Evolutionary conservation across 2,329 filamentous ascomycete genomes (phyloP), one percentile per base, ranked within the genome.

Genomic region (Talaromyces funiculosus): DNA sequence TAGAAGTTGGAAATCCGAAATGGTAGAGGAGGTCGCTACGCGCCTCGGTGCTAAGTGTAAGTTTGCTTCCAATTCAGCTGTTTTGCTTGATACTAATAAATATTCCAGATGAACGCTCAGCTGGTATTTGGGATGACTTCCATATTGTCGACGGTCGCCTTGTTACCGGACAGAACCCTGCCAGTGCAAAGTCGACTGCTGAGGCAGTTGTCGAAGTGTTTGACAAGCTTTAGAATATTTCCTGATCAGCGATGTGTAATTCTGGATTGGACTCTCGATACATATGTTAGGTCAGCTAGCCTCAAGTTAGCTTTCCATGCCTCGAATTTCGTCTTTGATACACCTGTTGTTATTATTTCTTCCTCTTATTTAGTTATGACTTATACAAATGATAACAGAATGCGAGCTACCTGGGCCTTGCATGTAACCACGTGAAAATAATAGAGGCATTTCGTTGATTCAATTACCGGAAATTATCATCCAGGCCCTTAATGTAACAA

Each of bases 111-210:
- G 43, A 47, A n/a, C 64, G 68, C 31, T 55, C 67, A 12, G 43
- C 61, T 40, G 69, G 66, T 14, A 65, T 70, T 12, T 71, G 68
- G 69, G 69, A 70, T 64, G 67, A 71, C 54, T 71, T 69, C 54
- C 65, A 69, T 59, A 63, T 71, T 35, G 68, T 71, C 20, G 73
- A 77, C 63, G 75, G 75, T 4, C 69, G 73, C 9, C 64, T 79
- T 16, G 69, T 79, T 37, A 79, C 75, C 16, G 77, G 77, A 1
- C 69, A 73, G 65, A 79, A 78, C 64, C 76, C 77, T 4, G 72
- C 72, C 7, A 79, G 77, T 64, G 72, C 77, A 7, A 63, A 56
- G 10, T 73, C 72, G 8, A 77, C 75, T 33, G 75, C 75, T 9
- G 65, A 68, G 53, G 76, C 75, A 53, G 73, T 68, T 1, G 72